phyloP scores from a whole-genome alignment of 2,329 filamentous ascomycete species.

The Talaromyces sp. region DNA sequence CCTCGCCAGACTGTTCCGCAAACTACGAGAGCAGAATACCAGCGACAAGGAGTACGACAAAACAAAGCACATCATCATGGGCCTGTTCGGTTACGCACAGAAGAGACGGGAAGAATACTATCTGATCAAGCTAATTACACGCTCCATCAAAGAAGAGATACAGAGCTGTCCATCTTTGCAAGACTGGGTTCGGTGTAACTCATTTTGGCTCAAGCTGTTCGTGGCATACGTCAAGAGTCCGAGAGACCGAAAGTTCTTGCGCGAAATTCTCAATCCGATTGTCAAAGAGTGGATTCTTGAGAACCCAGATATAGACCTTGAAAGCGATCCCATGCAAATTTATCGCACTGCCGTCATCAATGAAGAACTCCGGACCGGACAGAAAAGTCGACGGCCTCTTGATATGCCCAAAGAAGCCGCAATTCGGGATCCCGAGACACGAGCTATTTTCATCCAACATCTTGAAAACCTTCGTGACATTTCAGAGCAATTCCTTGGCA shows the following conservation, averaged over 20 bases:
- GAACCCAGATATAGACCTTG: conserved; percentile 83
- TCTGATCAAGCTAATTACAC: conserved; percentile 79
- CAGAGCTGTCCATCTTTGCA: conserved; percentile 70
- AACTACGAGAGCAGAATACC: conserved; percentile 77
- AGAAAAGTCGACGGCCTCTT: conserved; percentile 73
- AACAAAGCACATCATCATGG: conserved; percentile 92
- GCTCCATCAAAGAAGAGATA: conserved; percentile 82
- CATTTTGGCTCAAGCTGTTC: conserved; percentile 88
- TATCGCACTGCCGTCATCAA: conserved; percentile 96
- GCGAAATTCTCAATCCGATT: conserved; percentile 78
- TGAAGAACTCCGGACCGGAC: conserved; percentile 89
- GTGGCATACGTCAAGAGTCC: conserved; percentile 86
- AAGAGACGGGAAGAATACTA: conserved; percentile 97
- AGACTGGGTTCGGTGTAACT: conserved; percentile 84
- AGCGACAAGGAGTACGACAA: conserved; percentile 90
- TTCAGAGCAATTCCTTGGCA: conserved; percentile 81
- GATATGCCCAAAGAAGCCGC: conserved; percentile 89
- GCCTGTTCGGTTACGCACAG: conserved; percentile 93
- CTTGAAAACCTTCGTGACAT: conserved; percentile 92
- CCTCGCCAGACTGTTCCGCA: conserved; percentile 80
- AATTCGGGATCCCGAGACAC: conserved; percentile 92
- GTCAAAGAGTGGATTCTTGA: conserved; percentile 92
- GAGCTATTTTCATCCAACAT: conserved; percentile 89
- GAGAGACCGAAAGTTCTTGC: conserved; percentile 85
- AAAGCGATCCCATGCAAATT: conserved; percentile 96